Evolutionary conservation across 108 stramenopile genomes (phyloP).

Genomic region (Aureococcus anophagefferens): DNA sequence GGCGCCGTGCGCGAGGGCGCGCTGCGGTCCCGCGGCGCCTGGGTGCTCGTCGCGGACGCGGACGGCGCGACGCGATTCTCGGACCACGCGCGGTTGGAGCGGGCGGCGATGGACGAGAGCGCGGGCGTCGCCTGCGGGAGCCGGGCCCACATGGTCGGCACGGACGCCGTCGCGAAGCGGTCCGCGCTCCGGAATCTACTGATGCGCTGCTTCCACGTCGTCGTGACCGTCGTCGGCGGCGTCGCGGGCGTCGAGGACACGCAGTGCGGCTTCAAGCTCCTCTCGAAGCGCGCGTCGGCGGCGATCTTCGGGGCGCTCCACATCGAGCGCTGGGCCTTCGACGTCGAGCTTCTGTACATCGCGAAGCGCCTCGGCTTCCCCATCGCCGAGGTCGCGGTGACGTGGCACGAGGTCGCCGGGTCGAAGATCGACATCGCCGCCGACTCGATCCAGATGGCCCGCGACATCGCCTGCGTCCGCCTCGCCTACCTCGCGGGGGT

Average conservation of each 20-base stretch:
- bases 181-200: constrained; percentile 26
- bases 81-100: not conserved
- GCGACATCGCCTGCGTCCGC: not conserved
- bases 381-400: constrained; percentile 42
- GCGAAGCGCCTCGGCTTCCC: constrained; percentile 21
- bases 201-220: constrained; percentile 41
- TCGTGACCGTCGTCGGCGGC: constrained; percentile 27
- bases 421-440: constrained; percentile 20
- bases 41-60: constrained; percentile 42
- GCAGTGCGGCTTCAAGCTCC: constrained; percentile 58
- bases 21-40: constrained; percentile 27
- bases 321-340: constrained; percentile 47
- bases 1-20: constrained; percentile 41
- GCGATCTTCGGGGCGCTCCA: constrained; percentile 34
- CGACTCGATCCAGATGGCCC: not conserved
- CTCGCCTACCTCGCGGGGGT: not conserved
- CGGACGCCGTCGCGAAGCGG: constrained; percentile 1
- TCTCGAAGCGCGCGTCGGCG: constrained; percentile 21
- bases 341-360: constrained; percentile 41
- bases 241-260: constrained; percentile 34
- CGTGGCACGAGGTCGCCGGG: constrained; percentile 49
- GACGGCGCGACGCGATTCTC: constrained; percentile 44
- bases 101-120: not conserved
- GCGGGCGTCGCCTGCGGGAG: not conserved
- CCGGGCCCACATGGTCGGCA: constrained; percentile 2